A percentile compares a stretch with the other conserved stretches of the same genome.
phyloP scores from a whole-genome alignment of 2,329 filamentous ascomycete genomes.

The Xylariaceae sp. region DNA sequence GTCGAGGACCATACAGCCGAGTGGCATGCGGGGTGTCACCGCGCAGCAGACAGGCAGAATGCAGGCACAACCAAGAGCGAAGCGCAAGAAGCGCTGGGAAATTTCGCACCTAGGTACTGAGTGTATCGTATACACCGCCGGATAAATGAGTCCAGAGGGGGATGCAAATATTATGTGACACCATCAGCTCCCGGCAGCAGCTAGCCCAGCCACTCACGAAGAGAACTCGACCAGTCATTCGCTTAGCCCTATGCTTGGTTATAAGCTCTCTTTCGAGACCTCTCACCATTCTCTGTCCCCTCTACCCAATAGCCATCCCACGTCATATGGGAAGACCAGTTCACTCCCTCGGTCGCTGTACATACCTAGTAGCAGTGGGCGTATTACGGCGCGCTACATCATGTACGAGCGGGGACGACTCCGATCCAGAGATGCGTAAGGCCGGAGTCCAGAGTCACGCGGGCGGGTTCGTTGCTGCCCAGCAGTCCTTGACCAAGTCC shows the following conservation, averaged over 20 bases:
- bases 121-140: constrained; percentile 15
- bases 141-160: constrained; percentile 9
- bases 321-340: constrained; percentile 1
- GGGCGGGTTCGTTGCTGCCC: constrained; percentile 14
- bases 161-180: constrained; percentile 10
- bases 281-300: not conserved
- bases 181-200: constrained; percentile 13
- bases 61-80: not conserved
- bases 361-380: not conserved
- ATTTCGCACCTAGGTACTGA: not conserved
- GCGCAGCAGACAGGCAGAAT: not conserved
- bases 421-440: constrained; percentile 10
- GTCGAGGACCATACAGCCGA: not conserved
- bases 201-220: constrained; percentile 17
- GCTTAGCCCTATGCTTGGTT: constrained; percentile 12
- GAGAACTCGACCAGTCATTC: constrained; percentile 5
- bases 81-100: not conserved
- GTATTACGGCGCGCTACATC: constrained; percentile 18
- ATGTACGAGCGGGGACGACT: constrained; percentile 12
- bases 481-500: constrained; percentile 5
- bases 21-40: constrained; percentile 7
- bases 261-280: constrained; percentile 7
- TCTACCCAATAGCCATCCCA: constrained; percentile 4
- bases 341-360: constrained; percentile 2
- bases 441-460: constrained; percentile 15